Base-by-base conservation (phyloP, 768 basidiomycete species). In the Tricholoma bakamatsutake region DNA sequence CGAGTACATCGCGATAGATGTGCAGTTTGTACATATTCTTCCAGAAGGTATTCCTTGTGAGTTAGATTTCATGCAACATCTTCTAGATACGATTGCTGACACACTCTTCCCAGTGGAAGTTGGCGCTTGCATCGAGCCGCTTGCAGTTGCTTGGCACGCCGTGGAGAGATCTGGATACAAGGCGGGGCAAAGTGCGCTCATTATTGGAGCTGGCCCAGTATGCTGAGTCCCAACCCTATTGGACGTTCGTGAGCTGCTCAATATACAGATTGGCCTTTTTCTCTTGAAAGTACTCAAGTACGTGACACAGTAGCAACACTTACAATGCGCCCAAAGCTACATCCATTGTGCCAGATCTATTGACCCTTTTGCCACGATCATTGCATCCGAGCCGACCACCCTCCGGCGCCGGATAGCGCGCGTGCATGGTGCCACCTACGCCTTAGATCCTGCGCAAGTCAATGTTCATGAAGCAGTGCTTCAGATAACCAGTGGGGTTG, bases 141-240 rank as follows among this genome's bases (percentile, higher is more conserved):
- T 79, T 2, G 67, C 75, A 0, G 75, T 78, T 3, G 74, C 73
- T 0, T 75, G 70, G 59, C 72, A 77, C 40, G 74, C 74, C 1
- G 71, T 76, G 27, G 73, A 76, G 57, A 64, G 65, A 33, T 70
- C 72, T 0, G 68, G 67, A 0, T 73, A 73, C 60, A 66, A 67
- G 58, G 55, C 59, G 34, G 74, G 76, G 0, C 59, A 72, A 47
- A 71, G 63, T 17, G 75, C 66, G 6, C 69, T 79, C 24, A 66
- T 79, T 5, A 52, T 71, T 17, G 76, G 78, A 9, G 72, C 71
- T 24, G 80, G 80, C 3, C 78, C 79, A 6, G 73, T 78, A 61
- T 13, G 73, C 69, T 1, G 33, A 15, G 0, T 18, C 51, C 27
- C 54, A 43, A 9, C 27, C 18, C 11, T 17, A 8, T 21, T 33